Percentiles rank a stretch among this genome's conserved stretches.
phyloP scores from a whole-genome alignment of 495 filamentous ascomycete species.

The Astrothelium macrocarpum region DNA sequence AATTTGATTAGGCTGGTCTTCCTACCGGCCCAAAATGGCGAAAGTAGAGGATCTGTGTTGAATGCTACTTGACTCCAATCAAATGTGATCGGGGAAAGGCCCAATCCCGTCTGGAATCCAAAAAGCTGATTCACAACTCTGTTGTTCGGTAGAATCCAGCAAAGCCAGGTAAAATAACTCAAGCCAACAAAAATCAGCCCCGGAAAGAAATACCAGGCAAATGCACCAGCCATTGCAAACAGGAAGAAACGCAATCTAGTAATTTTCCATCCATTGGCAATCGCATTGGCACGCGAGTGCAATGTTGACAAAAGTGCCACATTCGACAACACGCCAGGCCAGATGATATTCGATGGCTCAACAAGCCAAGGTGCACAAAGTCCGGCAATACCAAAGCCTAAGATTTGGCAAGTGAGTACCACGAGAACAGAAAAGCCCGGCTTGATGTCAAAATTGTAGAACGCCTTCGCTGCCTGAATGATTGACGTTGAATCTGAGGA shows the following conservation, averaged over 20 bases:
- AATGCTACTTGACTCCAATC: constrained; percentile 93
- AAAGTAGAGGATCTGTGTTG: constrained; percentile 76
- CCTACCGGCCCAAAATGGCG: constrained; percentile 73
- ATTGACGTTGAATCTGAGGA: not conserved
- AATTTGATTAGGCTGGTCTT: constrained; percentile 9
- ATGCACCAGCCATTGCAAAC: constrained; percentile 22
- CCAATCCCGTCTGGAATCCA: constrained; percentile 73
- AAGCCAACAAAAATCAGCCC: constrained; percentile 78
- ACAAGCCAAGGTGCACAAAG: constrained; percentile 71
- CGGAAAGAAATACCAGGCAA: constrained; percentile 72
- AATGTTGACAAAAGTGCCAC: constrained; percentile 79
- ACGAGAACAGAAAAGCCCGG: constrained; percentile 43
- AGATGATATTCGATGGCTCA: constrained; percentile 79
- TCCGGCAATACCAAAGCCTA: constrained; percentile 77
- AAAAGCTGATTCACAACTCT: constrained; percentile 12
- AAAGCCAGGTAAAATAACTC: constrained; percentile 83
- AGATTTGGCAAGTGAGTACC: constrained; percentile 73
- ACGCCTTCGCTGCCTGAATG: constrained; percentile 5
- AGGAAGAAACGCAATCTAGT: constrained; percentile 78
- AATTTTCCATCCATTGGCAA: constrained; percentile 77
- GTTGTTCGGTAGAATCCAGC: constrained; percentile 79
- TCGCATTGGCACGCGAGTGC: constrained; percentile 69
- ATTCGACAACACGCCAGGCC: constrained; percentile 81
- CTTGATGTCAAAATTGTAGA: constrained; percentile 8
- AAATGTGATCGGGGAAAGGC: constrained; percentile 80